These are phyloP conservation scores for Scheffersomyces coipomensis DNA, from an alignment of 805 yeast species.

Conservation along the genomic window DNA sequence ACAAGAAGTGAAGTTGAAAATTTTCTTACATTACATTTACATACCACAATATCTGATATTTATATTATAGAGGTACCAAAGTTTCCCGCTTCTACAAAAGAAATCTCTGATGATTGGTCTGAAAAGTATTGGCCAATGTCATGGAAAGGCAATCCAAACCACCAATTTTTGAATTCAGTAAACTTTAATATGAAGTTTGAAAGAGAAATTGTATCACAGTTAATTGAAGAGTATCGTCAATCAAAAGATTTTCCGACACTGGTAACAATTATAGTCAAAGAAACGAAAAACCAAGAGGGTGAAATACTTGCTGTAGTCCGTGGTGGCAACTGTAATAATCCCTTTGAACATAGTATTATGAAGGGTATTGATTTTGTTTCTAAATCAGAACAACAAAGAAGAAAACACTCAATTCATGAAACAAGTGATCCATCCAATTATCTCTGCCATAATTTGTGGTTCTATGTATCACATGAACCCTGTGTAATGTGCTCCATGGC, in stretches of 20 bases:
- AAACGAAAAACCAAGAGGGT: not conserved
- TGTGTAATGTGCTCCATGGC: constrained; percentile 98
- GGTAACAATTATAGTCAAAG: constrained; percentile 1
- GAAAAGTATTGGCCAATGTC: constrained; percentile 76
- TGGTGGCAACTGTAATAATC: constrained; percentile 27
- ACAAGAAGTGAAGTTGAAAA: constrained; percentile 18
- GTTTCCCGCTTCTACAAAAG: constrained; percentile 68
- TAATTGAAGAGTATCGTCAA: constrained; percentile 7
- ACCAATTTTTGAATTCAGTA: constrained; percentile 62
- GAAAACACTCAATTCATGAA: constrained; percentile 15
- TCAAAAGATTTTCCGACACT: not conserved
- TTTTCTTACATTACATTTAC: constrained; percentile 15
- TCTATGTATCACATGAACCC: constrained; percentile 92
- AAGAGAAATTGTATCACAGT: constrained; percentile 16
- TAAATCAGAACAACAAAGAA: constrained; percentile 41
- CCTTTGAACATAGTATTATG: constrained; percentile 76
- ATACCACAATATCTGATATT: constrained; percentile 9
- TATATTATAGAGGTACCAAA: constrained; percentile 47
- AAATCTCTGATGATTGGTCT: constrained; percentile 67
- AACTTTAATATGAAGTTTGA: constrained; percentile 48
- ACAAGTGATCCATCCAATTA: constrained; percentile 37
- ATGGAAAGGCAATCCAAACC: constrained; percentile 91
- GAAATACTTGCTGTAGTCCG: not conserved
- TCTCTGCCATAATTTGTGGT: constrained; percentile 72
- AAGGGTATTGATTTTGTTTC: constrained; percentile 67